These are phyloP conservation scores for Arthrinium puccinioides DNA, from an alignment of 2,329 filamentous ascomycete genomes.

Conservation along the genomic window DNA sequence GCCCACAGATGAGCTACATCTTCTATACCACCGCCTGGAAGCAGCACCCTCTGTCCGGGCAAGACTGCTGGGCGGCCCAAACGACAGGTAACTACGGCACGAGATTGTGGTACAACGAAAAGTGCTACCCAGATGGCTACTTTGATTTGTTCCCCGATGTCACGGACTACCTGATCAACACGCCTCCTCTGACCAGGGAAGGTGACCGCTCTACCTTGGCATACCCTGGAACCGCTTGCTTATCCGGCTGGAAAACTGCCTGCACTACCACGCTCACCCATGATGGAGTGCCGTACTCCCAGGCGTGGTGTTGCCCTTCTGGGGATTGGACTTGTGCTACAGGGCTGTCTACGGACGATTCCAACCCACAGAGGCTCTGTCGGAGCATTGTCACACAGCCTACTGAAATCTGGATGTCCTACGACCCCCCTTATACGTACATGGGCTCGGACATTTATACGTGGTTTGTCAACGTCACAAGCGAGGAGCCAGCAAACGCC, in stretches of 20 bases:
- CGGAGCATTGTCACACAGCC: background rate
- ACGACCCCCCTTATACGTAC: background rate
- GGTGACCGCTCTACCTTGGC: conserved; percentile 1
- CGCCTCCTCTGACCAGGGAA: background rate
- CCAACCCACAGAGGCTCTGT: conserved; percentile 2
- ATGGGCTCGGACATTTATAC: background rate
- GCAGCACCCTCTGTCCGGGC: background rate
- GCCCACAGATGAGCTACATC: background rate
- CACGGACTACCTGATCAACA: background rate
- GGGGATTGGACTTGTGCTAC: background rate
- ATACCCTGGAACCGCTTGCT: conserved; percentile 4
- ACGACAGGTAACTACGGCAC: background rate
- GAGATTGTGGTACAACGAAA: background rate
- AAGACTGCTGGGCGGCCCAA: background rate
- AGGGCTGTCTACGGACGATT: background rate
- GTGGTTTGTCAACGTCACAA: background rate
- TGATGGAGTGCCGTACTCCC: background rate
- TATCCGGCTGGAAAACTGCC: conserved; percentile 1
- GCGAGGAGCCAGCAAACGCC: background rate
- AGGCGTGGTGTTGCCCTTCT: conserved; percentile 4
- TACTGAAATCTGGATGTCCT: conserved; percentile 4
- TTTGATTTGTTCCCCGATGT: background rate
- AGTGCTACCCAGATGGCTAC: conserved; percentile 1
- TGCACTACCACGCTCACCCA: conserved; percentile 4
- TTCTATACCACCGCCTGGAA: background rate